Conservation (phyloP, 2,329 filamentous ascomycete genomes). For the Penicillium glabrum region DNA sequence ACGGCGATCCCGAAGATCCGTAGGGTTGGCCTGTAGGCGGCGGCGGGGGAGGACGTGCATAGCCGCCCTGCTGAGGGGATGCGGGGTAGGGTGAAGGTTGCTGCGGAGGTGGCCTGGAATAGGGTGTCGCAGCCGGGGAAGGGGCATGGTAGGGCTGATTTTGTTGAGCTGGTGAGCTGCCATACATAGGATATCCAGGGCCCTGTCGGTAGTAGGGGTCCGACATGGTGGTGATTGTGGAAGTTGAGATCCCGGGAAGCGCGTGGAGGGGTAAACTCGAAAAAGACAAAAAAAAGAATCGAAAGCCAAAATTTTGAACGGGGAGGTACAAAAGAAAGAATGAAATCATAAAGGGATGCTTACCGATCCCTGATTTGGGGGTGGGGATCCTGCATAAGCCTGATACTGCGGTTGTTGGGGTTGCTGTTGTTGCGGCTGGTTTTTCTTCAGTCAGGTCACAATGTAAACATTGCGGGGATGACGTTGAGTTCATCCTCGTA, state of each 20-base stretch:
- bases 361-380: slow-evolving; percentile 37
- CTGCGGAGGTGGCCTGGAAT: slow-evolving; percentile 30
- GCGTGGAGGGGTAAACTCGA: not conserved
- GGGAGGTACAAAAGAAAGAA: not conserved
- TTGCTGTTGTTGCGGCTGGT: slow-evolving; percentile 13
- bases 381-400: slow-evolving; percentile 51
- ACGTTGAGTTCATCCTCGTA: slow-evolving; percentile 17
- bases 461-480: slow-evolving; percentile 14
- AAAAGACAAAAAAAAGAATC: slow-evolving; percentile 10
- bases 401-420: slow-evolving; percentile 52
- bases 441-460: not conserved
- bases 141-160: slow-evolving; percentile 38
- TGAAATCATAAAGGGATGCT: slow-evolving; percentile 24
- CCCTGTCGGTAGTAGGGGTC: slow-evolving; percentile 36
- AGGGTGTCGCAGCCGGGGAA: slow-evolving; percentile 34
- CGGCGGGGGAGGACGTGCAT: slow-evolving; percentile 44
- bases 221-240: slow-evolving; percentile 31
- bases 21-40: slow-evolving; percentile 39
- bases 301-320: not conserved
- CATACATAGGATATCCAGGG: slow-evolving; percentile 32
- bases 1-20: slow-evolving; percentile 29
- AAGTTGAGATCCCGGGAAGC: not conserved
- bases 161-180: slow-evolving; percentile 29
- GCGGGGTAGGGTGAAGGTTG: slow-evolving; percentile 29
- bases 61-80: slow-evolving; percentile 33